These are phyloP conservation scores for Xanthoceras sorbifolium DNA, from an alignment of 345 rosid genomes.

Conservation along the genomic window DNA sequence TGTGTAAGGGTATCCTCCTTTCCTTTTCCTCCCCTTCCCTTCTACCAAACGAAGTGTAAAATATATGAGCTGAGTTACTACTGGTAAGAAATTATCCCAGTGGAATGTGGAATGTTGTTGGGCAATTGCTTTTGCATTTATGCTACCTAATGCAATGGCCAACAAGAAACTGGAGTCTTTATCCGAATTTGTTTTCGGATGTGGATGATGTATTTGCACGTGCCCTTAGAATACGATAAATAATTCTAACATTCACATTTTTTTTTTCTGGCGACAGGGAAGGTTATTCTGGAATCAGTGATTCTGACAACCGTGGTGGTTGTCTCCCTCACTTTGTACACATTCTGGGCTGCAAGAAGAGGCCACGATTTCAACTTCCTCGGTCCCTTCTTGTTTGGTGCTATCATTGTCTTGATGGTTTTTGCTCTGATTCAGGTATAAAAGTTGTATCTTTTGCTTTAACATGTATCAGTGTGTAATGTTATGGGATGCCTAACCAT, in stretches of 20 bases:
- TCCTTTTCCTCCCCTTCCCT: too few species aligned
- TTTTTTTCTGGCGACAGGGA: slow-evolving; percentile 49
- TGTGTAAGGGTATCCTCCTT: too few species aligned
- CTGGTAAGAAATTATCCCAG: too few species aligned
- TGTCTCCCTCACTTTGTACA: slow-evolving; percentile 74
- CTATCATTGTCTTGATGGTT: slow-evolving; percentile 58
- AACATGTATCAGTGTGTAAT: not conserved
- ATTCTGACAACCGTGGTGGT: slow-evolving; percentile 80
- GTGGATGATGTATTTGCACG: not conserved
- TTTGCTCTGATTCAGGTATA: slow-evolving; percentile 78
- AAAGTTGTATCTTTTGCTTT: not conserved
- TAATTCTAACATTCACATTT: not conserved
- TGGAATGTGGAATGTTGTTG: not conserved
- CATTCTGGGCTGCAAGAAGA: slow-evolving; percentile 93
- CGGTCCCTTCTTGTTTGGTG: slow-evolving; percentile 90
- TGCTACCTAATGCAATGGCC: not conserved
- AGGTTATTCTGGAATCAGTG: slow-evolving; percentile 73
- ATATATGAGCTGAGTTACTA: too few species aligned
- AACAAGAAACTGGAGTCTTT: not conserved
- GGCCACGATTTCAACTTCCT: slow-evolving; percentile 91
- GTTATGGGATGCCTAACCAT: not conserved
- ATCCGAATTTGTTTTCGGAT: not conserved
- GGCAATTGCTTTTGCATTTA: not conserved
- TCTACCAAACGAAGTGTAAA: too few species aligned
- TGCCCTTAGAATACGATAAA: not conserved